Evolutionary conservation across 2,329 filamentous ascomycete genomes (phyloP).

Genomic region (Beauveria scarabaeidicola): DNA sequence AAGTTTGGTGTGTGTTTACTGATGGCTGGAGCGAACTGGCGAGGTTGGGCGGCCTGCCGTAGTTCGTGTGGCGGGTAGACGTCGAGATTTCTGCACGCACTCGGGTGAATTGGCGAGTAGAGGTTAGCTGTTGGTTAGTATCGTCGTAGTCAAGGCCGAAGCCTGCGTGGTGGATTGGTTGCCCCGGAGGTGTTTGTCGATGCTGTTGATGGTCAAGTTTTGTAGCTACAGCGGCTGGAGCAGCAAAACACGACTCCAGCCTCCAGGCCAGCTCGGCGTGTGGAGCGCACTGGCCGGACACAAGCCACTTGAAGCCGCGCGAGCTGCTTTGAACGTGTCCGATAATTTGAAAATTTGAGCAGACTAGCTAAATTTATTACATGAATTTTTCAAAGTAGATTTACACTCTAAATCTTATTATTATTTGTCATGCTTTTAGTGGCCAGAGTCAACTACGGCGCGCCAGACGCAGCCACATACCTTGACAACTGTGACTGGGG

Average conservation of each 20-base stretch:
- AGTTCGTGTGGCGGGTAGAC: neutral
- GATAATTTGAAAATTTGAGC: neutral
- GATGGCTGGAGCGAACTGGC: neutral
- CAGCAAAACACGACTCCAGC: constrained; percentile 5
- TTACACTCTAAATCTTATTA: no score
- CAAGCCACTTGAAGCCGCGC: neutral
- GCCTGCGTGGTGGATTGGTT: constrained; percentile 6
- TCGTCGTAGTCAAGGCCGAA: constrained; percentile 6
- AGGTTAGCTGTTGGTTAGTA: constrained; percentile 9
- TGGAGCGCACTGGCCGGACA: constrained; percentile 4
- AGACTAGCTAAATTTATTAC: no score
- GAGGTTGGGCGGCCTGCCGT: neutral
- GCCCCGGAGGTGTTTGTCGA: neutral
- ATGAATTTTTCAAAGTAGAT: no score
- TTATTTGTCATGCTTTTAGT: neutral
- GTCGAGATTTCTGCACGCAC: neutral
- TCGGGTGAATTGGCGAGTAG: neutral
- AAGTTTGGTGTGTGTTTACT: constrained; percentile 11
- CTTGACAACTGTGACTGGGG: neutral
- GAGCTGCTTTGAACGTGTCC: neutral
- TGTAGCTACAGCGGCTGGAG: neutral
- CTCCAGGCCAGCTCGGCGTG: neutral
- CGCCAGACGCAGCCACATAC: constrained; percentile 10
- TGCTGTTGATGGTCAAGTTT: constrained; percentile 8
- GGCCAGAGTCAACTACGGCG: no score